Base-by-base conservation (phyloP, 2,329 filamentous ascomycete species). In the Colletotrichum orchidophilum region DNA sequence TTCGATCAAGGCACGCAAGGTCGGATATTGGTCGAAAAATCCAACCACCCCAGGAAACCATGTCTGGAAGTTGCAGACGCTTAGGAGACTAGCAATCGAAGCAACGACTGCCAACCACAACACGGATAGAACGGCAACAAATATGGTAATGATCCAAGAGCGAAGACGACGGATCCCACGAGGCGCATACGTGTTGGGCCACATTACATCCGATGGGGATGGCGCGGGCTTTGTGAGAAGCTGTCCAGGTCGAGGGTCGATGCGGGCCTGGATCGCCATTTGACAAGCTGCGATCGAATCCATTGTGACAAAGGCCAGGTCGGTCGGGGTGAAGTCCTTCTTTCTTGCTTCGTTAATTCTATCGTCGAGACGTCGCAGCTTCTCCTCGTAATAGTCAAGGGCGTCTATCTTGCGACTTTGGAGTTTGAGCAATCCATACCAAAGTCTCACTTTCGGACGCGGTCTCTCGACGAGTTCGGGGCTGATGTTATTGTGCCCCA, bases 291-390 rank as follows among this genome's bases (percentile, higher is more conserved):
- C 94, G 60, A 97, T 96, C 3, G 94, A 96, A 83, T 98, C 94
- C 94, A 99, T 97, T 0, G 96, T 98, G 49, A 99, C 94, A 80
- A 99, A 98, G 1, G 97, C 97, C 71, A 97, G 88, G 59, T 96
- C 92, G 1, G 92, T 95, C 0, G 96, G 87, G 6, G 87, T 84
- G 76, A 95, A 98, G 3, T 93, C 88, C 79, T 94, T 93, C 76
- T 90, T 90, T 31, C 96, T 90, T 12, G 94, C 90, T 8, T 82
- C 82, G 8, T 83, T 81, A 61, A 99, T 94, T 74, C 91, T 87
- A 59, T 94, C 92, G 75, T 99, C 96, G 2, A 97, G 81, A 18
- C 88, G 87, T 29, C 93, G 91, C 42, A 99, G 87, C 78, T 93
- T 92, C 80, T 97, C 94, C 76, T 97, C 93, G 77, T 95, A 98